Conservation (phyloP, 352 stramenopile species). For the Plasmopara muralis region DNA sequence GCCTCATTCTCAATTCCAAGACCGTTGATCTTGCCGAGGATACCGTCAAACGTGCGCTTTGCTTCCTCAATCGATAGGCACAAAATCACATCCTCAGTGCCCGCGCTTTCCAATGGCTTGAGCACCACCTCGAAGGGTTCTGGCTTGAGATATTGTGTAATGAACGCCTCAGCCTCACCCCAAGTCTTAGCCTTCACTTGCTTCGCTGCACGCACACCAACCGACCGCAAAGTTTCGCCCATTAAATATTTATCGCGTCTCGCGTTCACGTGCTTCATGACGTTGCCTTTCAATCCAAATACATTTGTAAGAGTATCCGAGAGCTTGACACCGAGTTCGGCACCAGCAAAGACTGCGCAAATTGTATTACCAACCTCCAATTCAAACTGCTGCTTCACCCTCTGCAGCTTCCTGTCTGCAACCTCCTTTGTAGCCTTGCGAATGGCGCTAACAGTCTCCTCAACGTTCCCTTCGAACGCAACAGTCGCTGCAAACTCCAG, state of each 20-base stretch:
- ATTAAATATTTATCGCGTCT: slow-evolving; percentile 83
- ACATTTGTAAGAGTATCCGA: slow-evolving; percentile 85
- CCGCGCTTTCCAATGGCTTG: slow-evolving; percentile 83
- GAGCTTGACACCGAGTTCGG: slow-evolving; percentile 90
- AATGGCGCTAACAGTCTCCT: slow-evolving; percentile 35
- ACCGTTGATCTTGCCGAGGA: slow-evolving; percentile 83
- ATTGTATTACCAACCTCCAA: slow-evolving; percentile 30
- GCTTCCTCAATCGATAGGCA: slow-evolving; percentile 71
- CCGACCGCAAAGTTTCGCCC: slow-evolving; percentile 74
- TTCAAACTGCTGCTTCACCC: slow-evolving; percentile 24
- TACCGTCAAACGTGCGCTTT: slow-evolving; percentile 72
- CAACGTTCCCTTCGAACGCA: slow-evolving; percentile 49
- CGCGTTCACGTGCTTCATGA: slow-evolving; percentile 59
- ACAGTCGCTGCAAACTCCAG: slow-evolving; percentile 74
- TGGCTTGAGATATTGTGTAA: slow-evolving; percentile 52
- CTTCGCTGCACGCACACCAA: slow-evolving; percentile 84
- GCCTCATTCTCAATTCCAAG: slow-evolving; percentile 81
- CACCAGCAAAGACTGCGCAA: slow-evolving; percentile 85
- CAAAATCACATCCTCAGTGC: slow-evolving; percentile 76
- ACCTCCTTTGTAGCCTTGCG: slow-evolving; percentile 41
- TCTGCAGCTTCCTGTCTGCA: slow-evolving; percentile 26
- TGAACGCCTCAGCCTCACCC: slow-evolving; percentile 67
- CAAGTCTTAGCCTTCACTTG: slow-evolving; percentile 83
- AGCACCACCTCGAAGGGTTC: slow-evolving; percentile 83
- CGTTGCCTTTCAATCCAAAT: slow-evolving; percentile 82